Conservation (phyloP, 768 basidiomycete genomes). For the Fibroporia radiculosa region DNA sequence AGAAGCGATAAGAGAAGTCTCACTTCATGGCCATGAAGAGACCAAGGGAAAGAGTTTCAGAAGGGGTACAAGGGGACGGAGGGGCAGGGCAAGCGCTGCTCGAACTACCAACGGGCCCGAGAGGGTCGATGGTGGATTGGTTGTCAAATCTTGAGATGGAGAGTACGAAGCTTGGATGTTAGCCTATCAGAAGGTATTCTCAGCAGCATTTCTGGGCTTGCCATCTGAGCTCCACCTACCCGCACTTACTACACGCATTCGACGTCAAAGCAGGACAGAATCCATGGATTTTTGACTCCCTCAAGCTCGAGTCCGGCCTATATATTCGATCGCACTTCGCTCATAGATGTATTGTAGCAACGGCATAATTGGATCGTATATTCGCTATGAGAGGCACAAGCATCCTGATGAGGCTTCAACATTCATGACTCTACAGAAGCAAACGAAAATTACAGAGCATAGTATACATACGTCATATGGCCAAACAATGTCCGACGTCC, state of each 20-base stretch:
- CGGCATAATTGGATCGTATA: too few relatives aligned
- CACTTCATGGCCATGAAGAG: conserved; percentile 6
- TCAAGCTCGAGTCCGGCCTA: too few relatives aligned
- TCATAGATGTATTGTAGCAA: too few relatives aligned
- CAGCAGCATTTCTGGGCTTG: too few relatives aligned
- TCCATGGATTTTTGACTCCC: too few relatives aligned
- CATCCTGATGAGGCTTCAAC: too few relatives aligned
- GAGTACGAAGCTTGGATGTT: background rate
- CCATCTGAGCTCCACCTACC: too few relatives aligned
- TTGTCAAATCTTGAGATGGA: conserved; percentile 18
- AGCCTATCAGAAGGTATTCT: too few relatives aligned
- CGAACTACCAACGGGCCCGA: conserved; percentile 9
- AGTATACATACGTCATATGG: background rate
- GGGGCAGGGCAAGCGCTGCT: conserved; percentile 5
- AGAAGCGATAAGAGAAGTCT: conserved; percentile 8
- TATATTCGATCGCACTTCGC: too few relatives aligned
- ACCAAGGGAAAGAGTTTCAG: conserved; percentile 11
- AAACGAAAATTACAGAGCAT: background rate
- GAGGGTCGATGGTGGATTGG: conserved; percentile 21
- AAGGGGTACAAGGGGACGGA: conserved; percentile 9
- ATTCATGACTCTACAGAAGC: background rate
- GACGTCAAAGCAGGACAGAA: too few relatives aligned
- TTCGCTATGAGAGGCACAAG: too few relatives aligned
- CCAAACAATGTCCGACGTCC: background rate
- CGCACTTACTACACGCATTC: too few relatives aligned